phyloP scores from a whole-genome alignment of 1,284 basidiomycete species.

The Cryptococcus sp. region DNA sequence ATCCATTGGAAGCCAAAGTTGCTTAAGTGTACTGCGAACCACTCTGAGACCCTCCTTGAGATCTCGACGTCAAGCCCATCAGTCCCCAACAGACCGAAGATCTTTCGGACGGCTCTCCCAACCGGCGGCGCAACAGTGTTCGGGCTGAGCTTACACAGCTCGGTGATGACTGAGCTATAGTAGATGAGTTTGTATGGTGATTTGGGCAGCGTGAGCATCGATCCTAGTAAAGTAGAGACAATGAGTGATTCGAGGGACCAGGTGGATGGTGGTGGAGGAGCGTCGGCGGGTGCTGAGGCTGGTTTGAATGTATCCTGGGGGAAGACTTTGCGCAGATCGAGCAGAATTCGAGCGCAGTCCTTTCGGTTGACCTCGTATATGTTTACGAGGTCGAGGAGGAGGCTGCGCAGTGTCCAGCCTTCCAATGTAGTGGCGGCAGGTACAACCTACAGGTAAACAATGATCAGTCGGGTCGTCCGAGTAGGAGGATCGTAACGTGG shows the following conservation, averaged over 20 bases:
- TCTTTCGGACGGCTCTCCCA: conserved; percentile 86
- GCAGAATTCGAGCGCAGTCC: conserved; percentile 82
- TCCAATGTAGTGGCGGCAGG: conserved; percentile 70
- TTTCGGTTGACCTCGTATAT: conserved; percentile 97
- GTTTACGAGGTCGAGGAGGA: conserved; percentile 79
- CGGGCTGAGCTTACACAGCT: conserved; percentile 89
- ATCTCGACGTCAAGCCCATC: conserved; percentile 85
- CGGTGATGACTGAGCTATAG: conserved; percentile 85
- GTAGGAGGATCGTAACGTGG: neutral
- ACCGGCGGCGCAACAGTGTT: conserved; percentile 92
- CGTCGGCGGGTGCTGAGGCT: conserved; percentile 25
- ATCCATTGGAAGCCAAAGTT: conserved; percentile 99
- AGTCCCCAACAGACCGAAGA: conserved; percentile 68
- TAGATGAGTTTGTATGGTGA: conserved; percentile 78
- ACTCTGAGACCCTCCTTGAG: conserved; percentile 79
- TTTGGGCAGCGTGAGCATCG: conserved; percentile 74
- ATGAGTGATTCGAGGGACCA: conserved; percentile 49
- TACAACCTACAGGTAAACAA: conserved; percentile 61
- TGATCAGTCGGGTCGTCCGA: conserved; percentile 13
- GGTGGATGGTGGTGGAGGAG: conserved; percentile 37
- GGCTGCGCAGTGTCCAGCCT: conserved; percentile 77
- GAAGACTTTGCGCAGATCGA: conserved; percentile 86
- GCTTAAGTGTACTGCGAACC: conserved; percentile 95
- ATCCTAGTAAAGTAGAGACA: conserved; percentile 66
- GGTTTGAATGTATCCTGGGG: conserved; percentile 72